Evolutionary conservation across 2,329 filamentous ascomycete genomes (phyloP).

Genomic region (Colletotrichum echinochloae): DNA sequence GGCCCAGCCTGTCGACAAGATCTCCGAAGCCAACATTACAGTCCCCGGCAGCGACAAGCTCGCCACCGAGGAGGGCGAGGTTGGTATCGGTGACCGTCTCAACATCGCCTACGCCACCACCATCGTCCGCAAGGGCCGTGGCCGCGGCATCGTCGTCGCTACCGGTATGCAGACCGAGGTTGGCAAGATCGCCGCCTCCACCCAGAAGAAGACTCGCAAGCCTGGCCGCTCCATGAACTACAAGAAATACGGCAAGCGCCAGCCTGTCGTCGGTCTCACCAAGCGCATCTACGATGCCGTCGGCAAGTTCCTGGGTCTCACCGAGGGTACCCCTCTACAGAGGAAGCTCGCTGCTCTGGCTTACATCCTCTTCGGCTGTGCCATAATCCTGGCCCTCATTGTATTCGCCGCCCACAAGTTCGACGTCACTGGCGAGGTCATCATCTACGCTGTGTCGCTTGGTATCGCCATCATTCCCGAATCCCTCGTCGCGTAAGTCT

Average conservation of each 20-base stretch:
- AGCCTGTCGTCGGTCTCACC: slow-evolving; percentile 59
- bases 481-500: slow-evolving; percentile 70
- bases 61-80: slow-evolving; percentile 59
- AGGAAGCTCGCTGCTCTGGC: slow-evolving; percentile 83
- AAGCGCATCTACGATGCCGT: slow-evolving; percentile 62
- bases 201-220: slow-evolving; percentile 65
- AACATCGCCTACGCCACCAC: slow-evolving; percentile 84
- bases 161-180: slow-evolving; percentile 81
- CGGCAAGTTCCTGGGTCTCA: slow-evolving; percentile 70
- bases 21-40: slow-evolving; percentile 61
- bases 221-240: slow-evolving; percentile 66
- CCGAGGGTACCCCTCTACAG: slow-evolving; percentile 81
- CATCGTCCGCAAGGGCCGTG: slow-evolving; percentile 78
- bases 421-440: slow-evolving; percentile 62
- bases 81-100: slow-evolving; percentile 77
- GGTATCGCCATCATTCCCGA: slow-evolving; percentile 74
- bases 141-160: slow-evolving; percentile 77
- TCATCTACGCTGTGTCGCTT: slow-evolving; percentile 69
- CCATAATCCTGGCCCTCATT: slow-evolving; percentile 67
- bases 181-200: slow-evolving; percentile 74
- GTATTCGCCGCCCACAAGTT: slow-evolving; percentile 70
- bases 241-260: slow-evolving; percentile 64
- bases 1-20: slow-evolving; percentile 78
- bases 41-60: slow-evolving; percentile 59
- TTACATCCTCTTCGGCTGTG: slow-evolving; percentile 80